Evolutionary conservation across 768 basidiomycete genomes (phyloP).

Genomic region (Pleurotus tuber-regium): DNA sequence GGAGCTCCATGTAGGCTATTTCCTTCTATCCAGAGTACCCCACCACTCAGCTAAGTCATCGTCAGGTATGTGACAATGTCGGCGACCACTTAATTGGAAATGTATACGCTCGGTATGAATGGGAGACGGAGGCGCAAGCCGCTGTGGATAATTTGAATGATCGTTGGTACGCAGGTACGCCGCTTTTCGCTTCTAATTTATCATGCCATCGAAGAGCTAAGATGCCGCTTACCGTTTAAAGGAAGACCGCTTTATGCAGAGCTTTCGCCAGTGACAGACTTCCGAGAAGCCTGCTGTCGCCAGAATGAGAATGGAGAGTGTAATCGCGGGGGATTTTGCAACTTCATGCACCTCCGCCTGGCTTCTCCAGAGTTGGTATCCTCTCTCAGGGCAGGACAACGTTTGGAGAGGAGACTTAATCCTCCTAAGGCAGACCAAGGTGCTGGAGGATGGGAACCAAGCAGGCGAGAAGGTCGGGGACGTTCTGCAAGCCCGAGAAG

Average conservation of each 20-base stretch:
- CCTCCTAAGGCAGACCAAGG: conserved; percentile 61
- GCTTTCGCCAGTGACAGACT: conserved; percentile 96
- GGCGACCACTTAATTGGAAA: conserved; percentile 99
- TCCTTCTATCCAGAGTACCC: not conserved
- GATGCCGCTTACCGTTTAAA: conserved; percentile 24
- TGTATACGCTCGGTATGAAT: conserved; percentile 97
- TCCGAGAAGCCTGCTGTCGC: conserved; percentile 96
- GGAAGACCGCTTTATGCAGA: conserved; percentile 96
- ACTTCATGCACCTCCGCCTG: conserved; percentile 95
- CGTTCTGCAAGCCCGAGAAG: conserved; percentile 77
- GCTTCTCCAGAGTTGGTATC: conserved; percentile 83
- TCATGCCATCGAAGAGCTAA: not conserved
- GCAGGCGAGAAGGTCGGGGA: conserved; percentile 64
- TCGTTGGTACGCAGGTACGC: conserved; percentile 95
- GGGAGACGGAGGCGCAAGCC: conserved; percentile 95
- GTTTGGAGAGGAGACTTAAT: conserved; percentile 75
- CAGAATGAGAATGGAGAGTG: conserved; percentile 99
- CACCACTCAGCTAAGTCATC: conserved; percentile 9
- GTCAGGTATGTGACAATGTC: conserved; percentile 94
- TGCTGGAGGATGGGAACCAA: conserved; percentile 84
- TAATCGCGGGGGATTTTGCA: conserved; percentile 97
- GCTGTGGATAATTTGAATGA: conserved; percentile 94
- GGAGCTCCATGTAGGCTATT: conserved; percentile 81
- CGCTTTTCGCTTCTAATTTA: not conserved
- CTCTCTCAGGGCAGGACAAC: conserved; percentile 77